phyloP scores from a whole-genome alignment of 495 filamentous ascomycete species.

The Annulohypoxylon moriforme region DNA sequence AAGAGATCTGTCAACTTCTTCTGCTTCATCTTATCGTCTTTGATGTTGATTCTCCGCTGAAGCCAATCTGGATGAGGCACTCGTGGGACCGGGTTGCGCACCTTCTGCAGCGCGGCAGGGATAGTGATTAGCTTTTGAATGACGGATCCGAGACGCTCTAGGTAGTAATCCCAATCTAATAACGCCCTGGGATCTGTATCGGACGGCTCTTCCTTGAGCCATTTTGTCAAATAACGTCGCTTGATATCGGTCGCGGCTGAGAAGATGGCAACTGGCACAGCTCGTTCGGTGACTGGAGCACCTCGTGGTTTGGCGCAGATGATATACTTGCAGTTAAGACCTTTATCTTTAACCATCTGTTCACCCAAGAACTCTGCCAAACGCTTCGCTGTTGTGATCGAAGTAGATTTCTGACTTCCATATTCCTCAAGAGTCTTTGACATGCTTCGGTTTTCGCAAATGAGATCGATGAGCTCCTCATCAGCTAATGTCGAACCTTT shows the following conservation, averaged over 20 bases:
- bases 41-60: conserved; percentile 89
- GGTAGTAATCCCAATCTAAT: conserved; percentile 97
- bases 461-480: conserved; percentile 97
- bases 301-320: conserved; percentile 88
- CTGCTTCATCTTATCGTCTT: conserved; percentile 97
- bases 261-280: conserved; percentile 96
- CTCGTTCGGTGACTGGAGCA: conserved; percentile 93
- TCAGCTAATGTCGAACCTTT: conserved; percentile 89
- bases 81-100: conserved; percentile 92
- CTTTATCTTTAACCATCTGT: conserved; percentile 99
- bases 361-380: conserved; percentile 96
- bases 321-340: conserved; percentile 99
- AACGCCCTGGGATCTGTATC: conserved; percentile 91
- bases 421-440: conserved; percentile 96
- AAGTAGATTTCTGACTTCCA: conserved; percentile 93
- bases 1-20: conserved; percentile 98
- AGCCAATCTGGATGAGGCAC: conserved; percentile 97
- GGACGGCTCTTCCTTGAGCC: conserved; percentile 91
- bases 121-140: conserved; percentile 99
- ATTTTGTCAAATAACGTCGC: conserved; percentile 89
- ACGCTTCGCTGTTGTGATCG: conserved; percentile 97
- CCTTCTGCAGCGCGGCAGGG: conserved; percentile 93
- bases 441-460: conserved; percentile 99
- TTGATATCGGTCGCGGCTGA: conserved; percentile 90
- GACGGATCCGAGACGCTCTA: conserved; percentile 92